These are phyloP conservation scores for Cynara cardunculus DNA, from an alignment of 129 eudicot genomes.

Conservation along the genomic window DNA sequence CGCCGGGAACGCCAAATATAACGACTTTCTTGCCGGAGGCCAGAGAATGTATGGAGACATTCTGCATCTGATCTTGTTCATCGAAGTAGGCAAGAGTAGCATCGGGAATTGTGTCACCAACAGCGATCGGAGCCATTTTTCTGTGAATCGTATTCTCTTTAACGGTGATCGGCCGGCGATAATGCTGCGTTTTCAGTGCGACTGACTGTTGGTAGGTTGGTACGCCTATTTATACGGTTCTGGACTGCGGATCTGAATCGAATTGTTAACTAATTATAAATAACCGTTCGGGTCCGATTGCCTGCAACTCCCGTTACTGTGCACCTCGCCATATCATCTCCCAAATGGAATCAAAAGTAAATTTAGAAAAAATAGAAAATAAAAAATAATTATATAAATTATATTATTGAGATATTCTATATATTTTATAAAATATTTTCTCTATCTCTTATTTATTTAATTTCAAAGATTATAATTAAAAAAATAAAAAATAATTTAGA, in stretches of 20 bases:
- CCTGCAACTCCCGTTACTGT: not conserved
- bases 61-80: slow-evolving; percentile 50
- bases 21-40: slow-evolving; percentile 74
- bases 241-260: not conserved
- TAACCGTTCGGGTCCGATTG: not conserved
- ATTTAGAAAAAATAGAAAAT: no score
- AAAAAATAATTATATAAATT: no score
- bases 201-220: not conserved
- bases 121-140: slow-evolving; percentile 67
- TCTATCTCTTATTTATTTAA: no score
- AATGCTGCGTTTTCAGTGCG: not conserved
- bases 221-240: not conserved
- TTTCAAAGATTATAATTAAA: no score
- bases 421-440: no score
- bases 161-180: not conserved
- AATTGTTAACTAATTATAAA: not conserved
- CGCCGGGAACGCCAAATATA: slow-evolving; percentile 73
- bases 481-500: no score
- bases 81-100: slow-evolving; percentile 55
- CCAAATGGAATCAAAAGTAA: no score
- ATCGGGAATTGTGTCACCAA: slow-evolving; percentile 68
- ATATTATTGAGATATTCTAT: no score
- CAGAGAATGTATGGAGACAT: slow-evolving; percentile 57
- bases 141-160: not conserved
- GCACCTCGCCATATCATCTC: not conserved